Percentiles rank a stretch among this genome's conserved stretches.
Conservation (phyloP, 1,284 basidiomycete species). For the Laetiporus sulphureus region DNA sequence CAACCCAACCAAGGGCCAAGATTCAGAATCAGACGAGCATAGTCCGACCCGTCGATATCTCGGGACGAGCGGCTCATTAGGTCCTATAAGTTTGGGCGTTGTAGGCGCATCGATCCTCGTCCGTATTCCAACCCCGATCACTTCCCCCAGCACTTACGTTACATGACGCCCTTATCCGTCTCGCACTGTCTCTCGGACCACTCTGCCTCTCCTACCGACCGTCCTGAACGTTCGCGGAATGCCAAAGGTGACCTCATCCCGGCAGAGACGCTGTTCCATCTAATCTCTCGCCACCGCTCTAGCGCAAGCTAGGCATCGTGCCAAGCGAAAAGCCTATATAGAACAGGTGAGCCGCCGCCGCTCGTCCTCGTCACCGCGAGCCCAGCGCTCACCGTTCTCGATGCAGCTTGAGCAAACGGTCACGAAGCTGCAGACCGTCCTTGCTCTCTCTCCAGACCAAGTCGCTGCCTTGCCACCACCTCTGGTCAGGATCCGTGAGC, state of each 20-base stretch:
- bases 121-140: conserved; percentile 26
- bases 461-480: conserved; percentile 64
- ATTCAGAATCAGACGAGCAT: conserved; percentile 4
- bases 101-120: conserved; percentile 15
- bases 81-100: conserved; percentile 21
- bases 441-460: conserved; percentile 64
- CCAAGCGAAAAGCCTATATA: conserved; percentile 90
- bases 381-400: neutral
- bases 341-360: conserved; percentile 57
- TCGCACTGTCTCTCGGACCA: conserved; percentile 15
- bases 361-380: no score
- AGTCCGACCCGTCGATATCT: conserved; percentile 1
- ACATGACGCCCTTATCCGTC: conserved; percentile 28
- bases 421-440: conserved; percentile 66
- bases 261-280: no score
- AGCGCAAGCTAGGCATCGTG: conserved; percentile 88
- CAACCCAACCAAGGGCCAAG: neutral
- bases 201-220: conserved; percentile 24
- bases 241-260: conserved; percentile 27
- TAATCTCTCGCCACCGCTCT: no score
- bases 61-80: conserved; percentile 18
- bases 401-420: conserved; percentile 73
- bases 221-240: conserved; percentile 59
- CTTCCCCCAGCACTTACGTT: conserved; percentile 25
- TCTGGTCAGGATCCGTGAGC: conserved; percentile 62